These are phyloP conservation scores for Candida sakaeoensis DNA, from an alignment of 805 yeast genomes.

Conservation along the genomic window DNA sequence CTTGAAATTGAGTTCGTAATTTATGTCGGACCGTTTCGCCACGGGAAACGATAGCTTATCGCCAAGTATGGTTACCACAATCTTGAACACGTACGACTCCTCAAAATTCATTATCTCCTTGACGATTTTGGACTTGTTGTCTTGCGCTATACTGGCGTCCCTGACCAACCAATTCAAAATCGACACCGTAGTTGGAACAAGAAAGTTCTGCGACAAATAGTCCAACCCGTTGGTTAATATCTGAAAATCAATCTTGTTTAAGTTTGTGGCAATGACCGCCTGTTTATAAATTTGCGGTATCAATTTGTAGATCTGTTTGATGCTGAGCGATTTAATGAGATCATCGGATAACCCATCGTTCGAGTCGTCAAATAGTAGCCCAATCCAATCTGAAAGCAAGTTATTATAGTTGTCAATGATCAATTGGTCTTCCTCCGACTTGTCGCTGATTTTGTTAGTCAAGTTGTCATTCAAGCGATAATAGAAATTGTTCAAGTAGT, in stretches of 20 bases:
- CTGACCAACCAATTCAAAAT: conserved; percentile 30
- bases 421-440: conserved; percentile 25
- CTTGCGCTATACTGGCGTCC: conserved; percentile 9
- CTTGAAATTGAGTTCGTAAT: conserved; percentile 4
- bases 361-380: conserved; percentile 66
- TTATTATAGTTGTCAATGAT: conserved; percentile 31
- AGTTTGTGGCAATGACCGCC: conserved; percentile 57
- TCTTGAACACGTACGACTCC: conserved; percentile 17
- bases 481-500: conserved; percentile 31
- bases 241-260: conserved; percentile 53
- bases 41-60: conserved; percentile 14
- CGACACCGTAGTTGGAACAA: conserved; percentile 50
- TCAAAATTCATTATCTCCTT: conserved; percentile 20
- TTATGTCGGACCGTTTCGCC: too few relatives aligned
- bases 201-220: conserved; percentile 77
- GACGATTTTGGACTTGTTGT: conserved; percentile 18
- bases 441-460: conserved; percentile 15
- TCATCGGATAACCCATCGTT: conserved; percentile 81
- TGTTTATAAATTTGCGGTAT: conserved; percentile 75
- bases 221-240: conserved; percentile 76
- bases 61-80: conserved; percentile 24
- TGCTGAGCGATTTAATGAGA: conserved; percentile 60
- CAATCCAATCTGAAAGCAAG: conserved; percentile 62
- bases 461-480: conserved; percentile 29
- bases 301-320: conserved; percentile 63